phyloP scores from a whole-genome alignment of 768 basidiomycete genomes.

The Naematelia aurantialba region DNA sequence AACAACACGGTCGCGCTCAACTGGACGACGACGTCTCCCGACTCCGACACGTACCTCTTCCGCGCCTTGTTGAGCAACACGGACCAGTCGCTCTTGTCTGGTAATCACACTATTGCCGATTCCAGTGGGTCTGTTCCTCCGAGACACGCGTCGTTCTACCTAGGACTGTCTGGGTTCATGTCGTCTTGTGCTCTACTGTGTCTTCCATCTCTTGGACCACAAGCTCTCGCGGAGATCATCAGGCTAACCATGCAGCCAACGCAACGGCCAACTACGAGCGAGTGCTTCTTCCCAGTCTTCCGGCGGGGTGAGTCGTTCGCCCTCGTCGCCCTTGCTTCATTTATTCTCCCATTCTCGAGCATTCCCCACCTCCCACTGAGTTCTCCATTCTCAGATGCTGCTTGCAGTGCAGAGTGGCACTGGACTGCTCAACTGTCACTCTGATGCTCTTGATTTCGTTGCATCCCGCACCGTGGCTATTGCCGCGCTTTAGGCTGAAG shows the following conservation, averaged over 20 bases:
- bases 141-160: no score
- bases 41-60: conserved; percentile 36
- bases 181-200: not conserved
- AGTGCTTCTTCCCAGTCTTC: conserved; percentile 29
- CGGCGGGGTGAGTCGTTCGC: conserved; percentile 18
- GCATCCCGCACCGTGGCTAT: no score
- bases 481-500: conserved; percentile 2
- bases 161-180: no score
- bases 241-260: conserved; percentile 25
- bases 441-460: no score
- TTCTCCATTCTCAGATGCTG: not conserved
- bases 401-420: no score
- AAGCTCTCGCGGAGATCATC: not conserved
- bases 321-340: no score
- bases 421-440: no score
- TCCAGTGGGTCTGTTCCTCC: conserved; percentile 39
- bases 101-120: conserved; percentile 36
- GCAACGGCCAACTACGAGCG: conserved; percentile 31
- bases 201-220: not conserved
- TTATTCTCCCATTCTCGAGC: no score
- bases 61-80: conserved; percentile 26
- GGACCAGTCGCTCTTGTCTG: conserved; percentile 24
- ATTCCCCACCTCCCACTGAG: not conserved
- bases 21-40: conserved; percentile 30
- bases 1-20: conserved; percentile 41